Base-by-base conservation (phyloP, 305 asterid genomes). In the Petunia hybrid region DNA sequence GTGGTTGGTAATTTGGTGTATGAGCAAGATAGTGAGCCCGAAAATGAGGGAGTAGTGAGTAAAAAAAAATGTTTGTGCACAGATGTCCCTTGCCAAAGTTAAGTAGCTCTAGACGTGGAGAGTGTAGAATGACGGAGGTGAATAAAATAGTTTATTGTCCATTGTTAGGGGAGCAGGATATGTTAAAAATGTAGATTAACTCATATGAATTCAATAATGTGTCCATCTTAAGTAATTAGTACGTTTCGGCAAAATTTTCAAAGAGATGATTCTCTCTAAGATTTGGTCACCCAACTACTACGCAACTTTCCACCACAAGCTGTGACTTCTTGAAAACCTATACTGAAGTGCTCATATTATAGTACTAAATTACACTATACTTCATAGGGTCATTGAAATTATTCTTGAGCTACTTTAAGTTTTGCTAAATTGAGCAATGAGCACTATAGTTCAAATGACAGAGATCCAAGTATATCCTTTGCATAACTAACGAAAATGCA, bases 231-330 rank as follows among this genome's bases (percentile, higher is more conserved):
- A 67, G 8, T 67, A n/a, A 42, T 6, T 67, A 63, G 42, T 3
- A 42, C n/a, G 8, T 8, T 43, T 6, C 6, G 1, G 1, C 5
- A 2, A 2, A 6, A 2, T 66, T 8, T 36, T 63, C 9, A 3
- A 68, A 4, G n/a, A 41, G 38, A 13, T 38, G 56, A 67, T 68
- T 67, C 38, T 3, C 74, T 1, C 6, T 6, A 1, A 6, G 75
- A 42, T 68, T 68, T 68, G 75, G n/a, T 42, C 39, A 67, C 75
- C 14, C 38, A 67, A 67, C 75, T 2, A 7, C 75, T 41, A 6
- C 7, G 10, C 75, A 67, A 67, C 75, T 67, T 67, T n/a, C 56
- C 36, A 42, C 4, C 12, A 16, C 4, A 67, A 67, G 55, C 73
- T 65, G 35, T 62, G 41, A 62, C 42, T 62, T 8, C 67, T 31